Conservation (phyloP, 257 asterid species). For the Fraxinus pennsylvanica region DNA sequence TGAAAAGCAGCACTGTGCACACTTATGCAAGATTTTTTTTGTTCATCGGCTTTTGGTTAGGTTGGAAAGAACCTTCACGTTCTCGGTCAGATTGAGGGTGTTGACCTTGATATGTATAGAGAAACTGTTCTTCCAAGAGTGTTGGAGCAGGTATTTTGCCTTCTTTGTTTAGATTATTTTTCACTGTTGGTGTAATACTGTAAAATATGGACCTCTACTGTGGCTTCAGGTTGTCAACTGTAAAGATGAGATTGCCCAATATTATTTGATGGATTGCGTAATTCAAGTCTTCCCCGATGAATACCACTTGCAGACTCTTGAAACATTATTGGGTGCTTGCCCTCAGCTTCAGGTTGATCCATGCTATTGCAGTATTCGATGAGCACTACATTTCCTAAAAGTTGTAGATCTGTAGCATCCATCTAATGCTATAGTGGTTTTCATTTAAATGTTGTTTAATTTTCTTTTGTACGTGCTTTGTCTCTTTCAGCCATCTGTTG, state of each 20-base stretch:
- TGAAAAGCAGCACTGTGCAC: slow-evolving; percentile 27
- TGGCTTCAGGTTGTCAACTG: slow-evolving; percentile 86
- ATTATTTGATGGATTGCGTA: slow-evolving; percentile 96
- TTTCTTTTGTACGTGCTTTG: slow-evolving; percentile 28
- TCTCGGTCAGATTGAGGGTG: slow-evolving; percentile 98
- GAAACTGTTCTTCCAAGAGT: slow-evolving; percentile 92
- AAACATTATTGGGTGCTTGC: slow-evolving; percentile 87
- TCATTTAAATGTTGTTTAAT: slow-evolving; percentile 21
- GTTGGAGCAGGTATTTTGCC: slow-evolving; percentile 78
- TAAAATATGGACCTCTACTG: slow-evolving; percentile 14
- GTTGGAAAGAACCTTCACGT: slow-evolving; percentile 98
- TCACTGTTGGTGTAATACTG: slow-evolving; percentile 16
- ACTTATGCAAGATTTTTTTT: slow-evolving; percentile 33
- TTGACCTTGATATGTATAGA: slow-evolving; percentile 95
- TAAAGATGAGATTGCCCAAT: slow-evolving; percentile 96
- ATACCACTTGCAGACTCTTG: slow-evolving; percentile 96
- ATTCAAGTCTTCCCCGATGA: slow-evolving; percentile 99
- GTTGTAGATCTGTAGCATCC: slow-evolving; percentile 22
- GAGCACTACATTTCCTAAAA: slow-evolving; percentile 8
- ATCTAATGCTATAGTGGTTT: slow-evolving; percentile 13
- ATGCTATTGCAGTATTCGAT: slow-evolving; percentile 21
- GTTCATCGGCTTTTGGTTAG: slow-evolving; percentile 47
- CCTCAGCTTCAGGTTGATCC: slow-evolving; percentile 93
- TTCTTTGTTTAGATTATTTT: slow-evolving; percentile 21
- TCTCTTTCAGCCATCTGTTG: slow-evolving; percentile 76